Evolutionary conservation across 306 rosid genomes (phyloP), one percentile per base, ranked within the genome.

Genomic region (Acacia confusa): DNA sequence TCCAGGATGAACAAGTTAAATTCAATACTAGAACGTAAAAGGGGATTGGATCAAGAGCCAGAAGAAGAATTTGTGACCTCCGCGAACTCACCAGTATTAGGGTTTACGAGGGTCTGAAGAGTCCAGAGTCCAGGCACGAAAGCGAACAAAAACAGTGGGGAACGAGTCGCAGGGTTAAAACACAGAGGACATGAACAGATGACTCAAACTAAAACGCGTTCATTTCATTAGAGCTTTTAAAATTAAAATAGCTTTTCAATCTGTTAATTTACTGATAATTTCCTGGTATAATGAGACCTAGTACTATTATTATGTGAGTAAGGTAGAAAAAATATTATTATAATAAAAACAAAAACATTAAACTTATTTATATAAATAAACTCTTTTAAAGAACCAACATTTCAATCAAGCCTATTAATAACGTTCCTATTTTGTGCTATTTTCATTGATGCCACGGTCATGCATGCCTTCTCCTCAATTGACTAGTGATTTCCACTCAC

Each of bases 91-190:
- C 65, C 78, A 17, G 74, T 38, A 32, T 53, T 85, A 88, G 91
- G 91, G 91, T 88, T 88, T 82, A 85, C 74, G 87, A n/a, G 81
- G 16, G 66, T 44, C 65, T 75, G 61, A 24, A 16, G 68, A 2
- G 22, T 40, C 24, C 24, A 32, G 34, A 14, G 22, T 40, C 28
- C 30, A 20, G 43, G 11, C 57, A 15, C 11, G 64, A 57, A 45
- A 25, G 19, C 20, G 6, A 22, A 7, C 43, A 13, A 17, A 67
- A 36, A 19, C 9, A n/a, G 43, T 0, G 47, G 53, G 48, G 34
- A 28, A 28, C 14, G 38, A 25, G 9, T 68, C 1, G 28, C 67
- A 12, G 36, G 0, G 30, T 52, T 9, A 28, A 2, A 40, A 0
- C 72, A 36, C 72, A 15, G 52, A 24, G 57, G 32, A 16, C 12